Percentiles rank a stretch among this genome's conserved stretches.
Evolutionary conservation across 2,329 filamentous ascomycete genomes (phyloP).

Genomic region (Colletotrichum coccodes): DNA sequence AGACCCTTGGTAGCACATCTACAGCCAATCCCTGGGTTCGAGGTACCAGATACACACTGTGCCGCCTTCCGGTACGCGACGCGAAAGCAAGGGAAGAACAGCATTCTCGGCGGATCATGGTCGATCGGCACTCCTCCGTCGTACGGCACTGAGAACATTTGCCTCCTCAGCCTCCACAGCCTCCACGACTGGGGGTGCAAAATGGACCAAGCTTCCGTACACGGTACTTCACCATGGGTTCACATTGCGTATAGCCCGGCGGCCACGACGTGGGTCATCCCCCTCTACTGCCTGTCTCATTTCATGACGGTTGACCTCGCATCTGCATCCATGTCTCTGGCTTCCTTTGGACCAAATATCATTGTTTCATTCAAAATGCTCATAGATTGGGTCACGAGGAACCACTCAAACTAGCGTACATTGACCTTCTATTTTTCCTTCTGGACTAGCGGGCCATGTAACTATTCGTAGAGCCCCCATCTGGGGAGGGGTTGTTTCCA

Average conservation of each 20-base stretch:
- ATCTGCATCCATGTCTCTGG: not conserved
- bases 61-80: not conserved
- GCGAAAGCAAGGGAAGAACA: not conserved
- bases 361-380: conserved; percentile 13
- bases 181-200: not conserved
- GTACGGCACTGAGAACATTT: conserved; percentile 3
- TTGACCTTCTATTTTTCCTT: too few species aligned
- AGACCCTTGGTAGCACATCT: not conserved
- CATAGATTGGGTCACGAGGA: conserved; percentile 2
- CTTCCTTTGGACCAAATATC: not conserved
- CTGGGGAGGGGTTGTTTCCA: conserved; percentile 1
- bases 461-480: not conserved
- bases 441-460: not conserved
- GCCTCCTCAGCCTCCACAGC: not conserved
- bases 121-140: conserved; percentile 28
- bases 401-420: not conserved
- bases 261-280: not conserved
- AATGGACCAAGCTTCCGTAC: not conserved
- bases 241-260: not conserved
- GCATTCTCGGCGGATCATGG: conserved; percentile 12
- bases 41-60: conserved; percentile 9
- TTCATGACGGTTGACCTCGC: too few species aligned
- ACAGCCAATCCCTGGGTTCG: not conserved
- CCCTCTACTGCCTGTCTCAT: too few species aligned
- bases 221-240: conserved; percentile 15